These are phyloP conservation scores for Cymbopogon citratus DNA, from an alignment of 176 grass and related monocot species.

Conservation along the genomic window DNA sequence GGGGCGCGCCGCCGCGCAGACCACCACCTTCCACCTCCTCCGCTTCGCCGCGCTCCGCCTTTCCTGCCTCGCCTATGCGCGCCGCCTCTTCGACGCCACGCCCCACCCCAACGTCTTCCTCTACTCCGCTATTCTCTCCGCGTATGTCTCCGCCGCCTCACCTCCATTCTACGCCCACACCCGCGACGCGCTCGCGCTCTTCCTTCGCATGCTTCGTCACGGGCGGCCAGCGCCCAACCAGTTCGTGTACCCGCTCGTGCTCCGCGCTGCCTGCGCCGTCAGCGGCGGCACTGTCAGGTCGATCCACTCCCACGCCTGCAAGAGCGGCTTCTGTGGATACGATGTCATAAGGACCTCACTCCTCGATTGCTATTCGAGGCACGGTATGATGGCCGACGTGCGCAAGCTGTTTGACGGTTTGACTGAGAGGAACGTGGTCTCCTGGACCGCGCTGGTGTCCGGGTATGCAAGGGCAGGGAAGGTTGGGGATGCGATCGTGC, in stretches of 20 bases:
- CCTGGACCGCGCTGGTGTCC: conserved; percentile 66
- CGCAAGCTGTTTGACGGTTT: conserved; percentile 70
- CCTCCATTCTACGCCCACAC: background rate
- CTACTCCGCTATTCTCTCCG: conserved; percentile 77
- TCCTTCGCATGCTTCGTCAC: conserved; percentile 58
- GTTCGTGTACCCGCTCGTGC: conserved; percentile 70
- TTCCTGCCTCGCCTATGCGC: conserved; percentile 60
- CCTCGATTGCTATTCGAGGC: conserved; percentile 64
- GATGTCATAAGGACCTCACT: conserved; percentile 47
- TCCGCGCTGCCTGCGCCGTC: conserved; percentile 48
- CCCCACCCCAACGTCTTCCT: conserved; percentile 65
- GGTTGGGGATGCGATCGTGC: conserved; percentile 37
- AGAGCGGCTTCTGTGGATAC: conserved; percentile 47
- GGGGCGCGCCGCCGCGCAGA: conserved; percentile 52
- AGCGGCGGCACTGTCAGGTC: conserved; percentile 30
- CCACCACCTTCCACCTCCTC: conserved; percentile 76
- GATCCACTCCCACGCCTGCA: conserved; percentile 54
- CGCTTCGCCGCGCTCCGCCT: conserved; percentile 58
- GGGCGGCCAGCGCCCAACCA: conserved; percentile 51
- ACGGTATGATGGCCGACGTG: conserved; percentile 51
- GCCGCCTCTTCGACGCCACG: conserved; percentile 62
- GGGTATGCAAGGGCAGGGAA: conserved; percentile 54
- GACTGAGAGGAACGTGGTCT: conserved; percentile 58
- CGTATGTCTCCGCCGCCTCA: conserved; percentile 30
- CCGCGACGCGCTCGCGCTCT: conserved; percentile 41